These are phyloP conservation scores for Pseudotsuga menziesii DNA, from an alignment of 75 land plant species.

Conservation along the genomic window DNA sequence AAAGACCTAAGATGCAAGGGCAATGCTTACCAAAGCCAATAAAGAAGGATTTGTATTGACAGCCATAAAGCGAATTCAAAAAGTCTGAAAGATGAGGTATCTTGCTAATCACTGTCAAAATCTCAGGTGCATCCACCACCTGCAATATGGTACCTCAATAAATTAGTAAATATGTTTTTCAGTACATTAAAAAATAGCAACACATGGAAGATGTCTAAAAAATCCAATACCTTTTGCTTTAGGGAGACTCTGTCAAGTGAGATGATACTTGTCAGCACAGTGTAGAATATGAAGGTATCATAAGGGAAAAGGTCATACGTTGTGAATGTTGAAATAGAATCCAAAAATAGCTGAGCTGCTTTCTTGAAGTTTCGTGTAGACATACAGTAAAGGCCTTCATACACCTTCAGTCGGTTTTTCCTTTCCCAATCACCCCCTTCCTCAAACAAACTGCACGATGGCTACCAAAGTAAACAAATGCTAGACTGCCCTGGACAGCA, in stretches of 20 bases:
- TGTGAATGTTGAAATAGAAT: constrained; percentile 97
- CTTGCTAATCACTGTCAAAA: constrained; percentile 88
- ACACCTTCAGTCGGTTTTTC: constrained; percentile 93
- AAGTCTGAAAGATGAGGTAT: constrained; percentile 83
- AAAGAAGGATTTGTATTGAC: constrained; percentile 89
- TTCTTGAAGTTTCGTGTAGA: constrained; percentile 93
- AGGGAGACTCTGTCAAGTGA: constrained; percentile 92
- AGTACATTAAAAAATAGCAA: neutral
- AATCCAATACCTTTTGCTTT: constrained; percentile 68
- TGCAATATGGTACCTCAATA: constrained; percentile 13
- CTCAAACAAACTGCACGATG: constrained; percentile 62
- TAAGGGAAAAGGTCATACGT: constrained; percentile 93
- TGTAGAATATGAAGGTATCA: constrained; percentile 94
- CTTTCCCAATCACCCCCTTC: constrained; percentile 99
- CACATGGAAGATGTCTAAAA: neutral
- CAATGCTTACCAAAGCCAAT: constrained; percentile 72
- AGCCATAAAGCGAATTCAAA: constrained; percentile 83
- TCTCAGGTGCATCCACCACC: constrained; percentile 99
- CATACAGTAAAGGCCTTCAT: constrained; percentile 96
- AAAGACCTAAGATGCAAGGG: constrained; percentile 6
- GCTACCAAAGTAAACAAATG: constrained; percentile 5
- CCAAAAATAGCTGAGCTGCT: constrained; percentile 84
- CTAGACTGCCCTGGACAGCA: neutral
- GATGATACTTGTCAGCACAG: constrained; percentile 92
- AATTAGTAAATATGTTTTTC: constrained; percentile 1